These are phyloP conservation scores for Diaporthe velutina DNA, from an alignment of 2,329 filamentous ascomycete species.

Conservation along the genomic window DNA sequence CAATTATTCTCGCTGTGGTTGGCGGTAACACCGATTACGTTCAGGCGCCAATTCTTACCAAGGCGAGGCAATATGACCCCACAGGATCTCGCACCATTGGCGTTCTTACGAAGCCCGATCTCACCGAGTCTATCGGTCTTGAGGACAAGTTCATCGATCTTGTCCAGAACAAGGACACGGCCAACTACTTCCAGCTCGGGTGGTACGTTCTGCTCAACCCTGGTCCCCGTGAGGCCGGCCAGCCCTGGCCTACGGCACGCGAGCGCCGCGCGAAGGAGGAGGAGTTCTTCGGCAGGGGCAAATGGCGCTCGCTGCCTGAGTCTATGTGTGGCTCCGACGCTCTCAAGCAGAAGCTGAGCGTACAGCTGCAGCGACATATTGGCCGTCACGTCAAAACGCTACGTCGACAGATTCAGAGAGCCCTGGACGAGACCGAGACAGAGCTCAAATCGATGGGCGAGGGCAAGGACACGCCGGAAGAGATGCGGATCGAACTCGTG, in stretches of 20 bases:
- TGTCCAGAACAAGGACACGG: conserved; percentile 62
- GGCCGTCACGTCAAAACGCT: conserved; percentile 65
- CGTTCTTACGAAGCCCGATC: conserved; percentile 66
- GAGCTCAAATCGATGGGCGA: conserved; percentile 64
- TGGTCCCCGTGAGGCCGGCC: conserved; percentile 56
- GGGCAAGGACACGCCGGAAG: conserved; percentile 64
- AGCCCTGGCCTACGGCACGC: conserved; percentile 57
- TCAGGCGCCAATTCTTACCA: conserved; percentile 64
- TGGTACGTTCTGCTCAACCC: conserved; percentile 67
- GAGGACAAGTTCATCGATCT: conserved; percentile 68
- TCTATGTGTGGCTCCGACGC: conserved; percentile 62
- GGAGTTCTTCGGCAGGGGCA: conserved; percentile 63
- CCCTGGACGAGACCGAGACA: conserved; percentile 61
- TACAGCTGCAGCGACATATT: conserved; percentile 65
- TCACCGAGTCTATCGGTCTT: conserved; percentile 65
- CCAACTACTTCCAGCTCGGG: conserved; percentile 64
- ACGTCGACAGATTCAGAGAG: conserved; percentile 63
- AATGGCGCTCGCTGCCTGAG: conserved; percentile 61
- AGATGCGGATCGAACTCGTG: conserved; percentile 67
- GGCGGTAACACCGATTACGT: conserved; percentile 69
- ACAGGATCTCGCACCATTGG: conserved; percentile 63
- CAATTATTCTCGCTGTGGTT: conserved; percentile 68
- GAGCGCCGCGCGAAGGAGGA: conserved; percentile 58
- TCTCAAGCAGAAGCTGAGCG: conserved; percentile 62
- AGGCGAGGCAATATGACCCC: conserved; percentile 64